Conservation (phyloP, 2,329 filamentous ascomycete species). For the Arthroderma uncinatum region DNA sequence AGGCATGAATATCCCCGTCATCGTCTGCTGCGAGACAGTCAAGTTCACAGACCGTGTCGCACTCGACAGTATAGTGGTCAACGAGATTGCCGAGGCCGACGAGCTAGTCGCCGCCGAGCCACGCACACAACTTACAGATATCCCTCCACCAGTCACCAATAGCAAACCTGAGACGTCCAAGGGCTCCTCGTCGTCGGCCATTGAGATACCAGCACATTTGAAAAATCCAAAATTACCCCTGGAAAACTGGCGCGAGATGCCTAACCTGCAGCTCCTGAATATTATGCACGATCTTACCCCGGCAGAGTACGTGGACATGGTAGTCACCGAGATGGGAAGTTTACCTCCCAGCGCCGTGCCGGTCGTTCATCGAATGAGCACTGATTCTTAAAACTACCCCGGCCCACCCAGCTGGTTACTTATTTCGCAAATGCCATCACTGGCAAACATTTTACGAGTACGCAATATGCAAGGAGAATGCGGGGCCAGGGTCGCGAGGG, state of each 20-base stretch:
- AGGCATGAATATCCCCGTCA: slow-evolving; percentile 60
- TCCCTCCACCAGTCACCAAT: slow-evolving; percentile 21
- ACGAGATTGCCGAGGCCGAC: slow-evolving; percentile 74
- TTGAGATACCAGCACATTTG: slow-evolving; percentile 9
- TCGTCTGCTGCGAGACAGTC: slow-evolving; percentile 85
- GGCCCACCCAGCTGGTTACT: not conserved
- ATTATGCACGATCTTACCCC: slow-evolving; percentile 89
- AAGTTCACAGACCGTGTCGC: slow-evolving; percentile 89
- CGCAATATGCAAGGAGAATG: not conserved
- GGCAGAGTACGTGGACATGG: slow-evolving; percentile 72
- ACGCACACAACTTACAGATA: slow-evolving; percentile 10
- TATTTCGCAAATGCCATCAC: not conserved
- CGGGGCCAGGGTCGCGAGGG: not conserved
- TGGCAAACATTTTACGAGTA: not conserved
- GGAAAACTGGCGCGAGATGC: slow-evolving; percentile 47
- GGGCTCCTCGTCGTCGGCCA: slow-evolving; percentile 1
- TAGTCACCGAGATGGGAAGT: slow-evolving; percentile 83
- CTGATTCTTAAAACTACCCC: slow-evolving; percentile 19
- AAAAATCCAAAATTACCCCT: slow-evolving; percentile 29
- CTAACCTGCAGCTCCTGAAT: slow-evolving; percentile 53
- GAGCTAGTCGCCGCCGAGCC: slow-evolving; percentile 40
- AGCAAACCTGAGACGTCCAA: slow-evolving; percentile 20
- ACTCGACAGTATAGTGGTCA: slow-evolving; percentile 83
- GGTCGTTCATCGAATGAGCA: slow-evolving; percentile 53
- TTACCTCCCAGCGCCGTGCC: slow-evolving; percentile 79